These are phyloP conservation scores for Lipomyces spencermartinsiae DNA, from an alignment of 805 yeast species.

Conservation along the genomic window DNA sequence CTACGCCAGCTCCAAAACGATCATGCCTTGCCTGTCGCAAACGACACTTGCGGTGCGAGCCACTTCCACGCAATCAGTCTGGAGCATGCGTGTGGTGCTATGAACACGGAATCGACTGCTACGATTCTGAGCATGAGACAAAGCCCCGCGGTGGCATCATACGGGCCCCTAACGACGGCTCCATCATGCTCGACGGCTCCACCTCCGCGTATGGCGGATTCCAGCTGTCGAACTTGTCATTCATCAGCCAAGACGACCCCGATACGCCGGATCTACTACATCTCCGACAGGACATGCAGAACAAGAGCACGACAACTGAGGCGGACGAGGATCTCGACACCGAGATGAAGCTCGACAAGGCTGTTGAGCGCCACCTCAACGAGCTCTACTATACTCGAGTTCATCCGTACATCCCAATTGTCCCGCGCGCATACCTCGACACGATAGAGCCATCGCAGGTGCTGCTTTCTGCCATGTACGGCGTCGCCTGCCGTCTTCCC, in stretches of 20 bases:
- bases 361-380: conserved; percentile 19
- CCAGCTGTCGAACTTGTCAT: conserved; percentile 25
- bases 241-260: conserved; percentile 16
- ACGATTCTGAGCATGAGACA: conserved; percentile 21
- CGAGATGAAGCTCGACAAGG: conserved; percentile 17
- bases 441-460: conserved; percentile 16
- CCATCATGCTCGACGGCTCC: conserved; percentile 24
- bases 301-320: conserved; percentile 13
- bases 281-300: conserved; percentile 24
- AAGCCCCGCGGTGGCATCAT: conserved; percentile 18
- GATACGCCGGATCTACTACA: conserved; percentile 19
- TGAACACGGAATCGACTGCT: conserved; percentile 29
- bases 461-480: conserved; percentile 29
- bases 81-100: conserved; percentile 30
- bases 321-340: conserved; percentile 26
- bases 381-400: conserved; percentile 24
- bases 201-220: conserved; percentile 32
- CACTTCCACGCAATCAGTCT: conserved; percentile 13
- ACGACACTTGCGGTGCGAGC: conserved; percentile 25
- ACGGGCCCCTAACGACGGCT: conserved; percentile 15
- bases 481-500: conserved; percentile 30
- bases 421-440: conserved; percentile 23
- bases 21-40: conserved; percentile 29
- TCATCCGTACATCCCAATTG: conserved; percentile 31
- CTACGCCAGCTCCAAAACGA: conserved; percentile 2